A percentile compares a stretch with the other conserved stretches of the same genome.
phyloP scores from a whole-genome alignment of 441 rosid species.

The Mallotus japonicus region DNA sequence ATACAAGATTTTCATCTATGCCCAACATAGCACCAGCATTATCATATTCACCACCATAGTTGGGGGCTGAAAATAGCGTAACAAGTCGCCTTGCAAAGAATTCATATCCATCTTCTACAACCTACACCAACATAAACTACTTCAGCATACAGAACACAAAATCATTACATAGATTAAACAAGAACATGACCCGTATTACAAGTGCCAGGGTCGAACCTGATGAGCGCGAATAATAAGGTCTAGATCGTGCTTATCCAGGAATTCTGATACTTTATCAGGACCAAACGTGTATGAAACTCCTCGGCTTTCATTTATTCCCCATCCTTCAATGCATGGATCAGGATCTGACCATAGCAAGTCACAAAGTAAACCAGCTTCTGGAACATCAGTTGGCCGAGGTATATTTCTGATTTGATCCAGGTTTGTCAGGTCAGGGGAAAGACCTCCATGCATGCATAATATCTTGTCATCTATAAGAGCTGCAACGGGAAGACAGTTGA shows the following conservation, averaged over 20 bases:
- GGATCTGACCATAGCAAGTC: constrained; percentile 98
- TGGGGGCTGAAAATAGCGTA: constrained; percentile 87
- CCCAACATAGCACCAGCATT: constrained; percentile 97
- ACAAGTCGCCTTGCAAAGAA: constrained; percentile 93
- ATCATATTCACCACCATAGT: constrained; percentile 92
- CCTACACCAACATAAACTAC: constrained; percentile 39
- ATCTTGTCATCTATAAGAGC: constrained; percentile 88
- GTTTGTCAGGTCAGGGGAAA: constrained; percentile 74
- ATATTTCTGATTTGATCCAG: constrained; percentile 72
- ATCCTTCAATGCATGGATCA: constrained; percentile 72
- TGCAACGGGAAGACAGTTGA: constrained; percentile 89
- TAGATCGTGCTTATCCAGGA: constrained; percentile 66
- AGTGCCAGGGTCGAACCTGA: constrained; percentile 46
- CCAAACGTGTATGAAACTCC: constrained; percentile 94
- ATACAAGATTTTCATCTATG: constrained; percentile 73
- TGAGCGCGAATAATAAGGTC: constrained; percentile 96
- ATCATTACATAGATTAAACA: too few relatives aligned
- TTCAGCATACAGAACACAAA: constrained; percentile 13
- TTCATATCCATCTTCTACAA: constrained; percentile 98
- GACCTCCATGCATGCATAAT: constrained; percentile 96
- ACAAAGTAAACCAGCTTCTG: constrained; percentile 83
- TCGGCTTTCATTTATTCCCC: constrained; percentile 87
- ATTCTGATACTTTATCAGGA: constrained; percentile 74
- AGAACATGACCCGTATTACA: too few relatives aligned
- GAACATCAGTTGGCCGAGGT: constrained; percentile 69